These are phyloP conservation scores for Emergomyces pasteurianus DNA, from an alignment of 2,329 filamentous ascomycete genomes.

Conservation along the genomic window DNA sequence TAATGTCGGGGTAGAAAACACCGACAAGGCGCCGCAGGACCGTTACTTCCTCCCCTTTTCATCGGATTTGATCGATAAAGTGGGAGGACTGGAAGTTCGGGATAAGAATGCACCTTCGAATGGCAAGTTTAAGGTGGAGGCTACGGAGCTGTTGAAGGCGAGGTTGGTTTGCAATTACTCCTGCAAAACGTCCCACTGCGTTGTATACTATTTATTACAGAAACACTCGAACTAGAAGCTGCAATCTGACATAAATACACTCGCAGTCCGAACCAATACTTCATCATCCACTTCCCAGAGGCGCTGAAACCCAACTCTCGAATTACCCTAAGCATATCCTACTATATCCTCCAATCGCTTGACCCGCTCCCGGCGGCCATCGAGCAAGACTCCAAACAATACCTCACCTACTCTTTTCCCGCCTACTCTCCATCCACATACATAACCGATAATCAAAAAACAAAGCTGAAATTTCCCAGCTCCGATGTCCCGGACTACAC, in stretches of 20 bases:
- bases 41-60: constrained; percentile 90
- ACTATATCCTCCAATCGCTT: constrained; percentile 68
- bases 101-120: constrained; percentile 71
- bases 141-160: constrained; percentile 41
- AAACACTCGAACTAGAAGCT: background rate
- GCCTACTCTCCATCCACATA: constrained; percentile 78
- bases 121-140: constrained; percentile 56
- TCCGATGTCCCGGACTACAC: constrained; percentile 76
- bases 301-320: constrained; percentile 65
- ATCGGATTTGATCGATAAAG: constrained; percentile 56
- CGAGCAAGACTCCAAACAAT: constrained; percentile 76
- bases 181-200: constrained; percentile 20
- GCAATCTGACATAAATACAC: constrained; percentile 14
- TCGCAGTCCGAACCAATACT: constrained; percentile 63
- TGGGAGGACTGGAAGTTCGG: constrained; percentile 82
- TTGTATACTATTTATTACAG: constrained; percentile 5
- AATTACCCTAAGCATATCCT: constrained; percentile 78
- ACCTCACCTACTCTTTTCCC: constrained; percentile 73
- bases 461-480: constrained; percentile 80
- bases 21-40: constrained; percentile 62
- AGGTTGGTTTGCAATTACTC: constrained; percentile 44
- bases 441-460: constrained; percentile 84
- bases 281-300: constrained; percentile 64
- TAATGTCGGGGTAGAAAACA: constrained; percentile 90
- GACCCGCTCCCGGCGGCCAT: constrained; percentile 70